Evolutionary conservation across 2,329 filamentous ascomycete genomes (phyloP).

Genomic region (Trichophyton rubrum): DNA sequence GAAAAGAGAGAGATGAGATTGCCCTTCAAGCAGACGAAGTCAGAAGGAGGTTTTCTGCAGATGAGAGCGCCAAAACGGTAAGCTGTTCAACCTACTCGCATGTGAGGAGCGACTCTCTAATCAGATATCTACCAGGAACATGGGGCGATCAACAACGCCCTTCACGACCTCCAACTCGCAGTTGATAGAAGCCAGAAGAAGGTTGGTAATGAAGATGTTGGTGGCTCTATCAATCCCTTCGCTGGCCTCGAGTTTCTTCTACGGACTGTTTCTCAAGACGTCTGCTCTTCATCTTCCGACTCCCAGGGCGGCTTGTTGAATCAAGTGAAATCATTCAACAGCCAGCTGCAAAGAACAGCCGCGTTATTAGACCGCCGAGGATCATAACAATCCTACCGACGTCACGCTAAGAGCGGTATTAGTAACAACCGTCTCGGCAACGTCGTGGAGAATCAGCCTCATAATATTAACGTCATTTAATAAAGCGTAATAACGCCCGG

Average conservation of each 20-base stretch:
- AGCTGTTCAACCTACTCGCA: conserved; percentile 7
- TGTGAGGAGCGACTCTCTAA: background rate
- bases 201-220: conserved; percentile 9
- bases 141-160: conserved; percentile 30
- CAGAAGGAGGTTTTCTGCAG: conserved; percentile 29
- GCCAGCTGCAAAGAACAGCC: conserved; percentile 24
- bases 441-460: too few relatives aligned
- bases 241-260: conserved; percentile 33
- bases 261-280: conserved; percentile 29
- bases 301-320: conserved; percentile 30
- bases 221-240: conserved; percentile 15
- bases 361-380: background rate
- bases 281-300: conserved; percentile 29
- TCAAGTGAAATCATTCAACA: conserved; percentile 32
- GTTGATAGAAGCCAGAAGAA: conserved; percentile 27
- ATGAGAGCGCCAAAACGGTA: conserved; percentile 27
- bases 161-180: conserved; percentile 30
- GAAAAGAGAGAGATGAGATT: conserved; percentile 37
- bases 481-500: too few relatives aligned
- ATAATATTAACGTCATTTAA: too few relatives aligned
- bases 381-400: background rate
- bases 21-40: conserved; percentile 40
- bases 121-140: conserved; percentile 21
- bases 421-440: too few relatives aligned
- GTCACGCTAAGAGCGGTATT: too few relatives aligned